Conservation (phyloP, 2,329 filamentous ascomycete species). For the Davidsoniella eucalypti region DNA sequence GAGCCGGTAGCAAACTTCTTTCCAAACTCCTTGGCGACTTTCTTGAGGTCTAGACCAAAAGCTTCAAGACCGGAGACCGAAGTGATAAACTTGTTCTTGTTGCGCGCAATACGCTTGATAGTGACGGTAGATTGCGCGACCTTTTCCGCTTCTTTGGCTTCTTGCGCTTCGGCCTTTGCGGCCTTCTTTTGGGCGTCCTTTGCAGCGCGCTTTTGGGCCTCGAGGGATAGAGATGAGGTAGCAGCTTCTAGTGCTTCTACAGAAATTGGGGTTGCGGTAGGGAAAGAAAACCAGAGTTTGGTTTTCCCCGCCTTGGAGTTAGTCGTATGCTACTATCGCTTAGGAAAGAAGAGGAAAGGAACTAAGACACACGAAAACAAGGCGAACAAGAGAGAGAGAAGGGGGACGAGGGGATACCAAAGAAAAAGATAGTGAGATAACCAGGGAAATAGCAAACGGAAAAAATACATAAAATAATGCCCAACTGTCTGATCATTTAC, state of each 20-base stretch:
- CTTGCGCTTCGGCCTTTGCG: slow-evolving; percentile 76
- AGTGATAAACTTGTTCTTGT: slow-evolving; percentile 95
- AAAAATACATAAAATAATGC: too few relatives aligned
- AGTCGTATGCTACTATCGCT: too few relatives aligned
- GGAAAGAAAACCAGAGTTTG: not conserved
- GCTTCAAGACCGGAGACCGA: slow-evolving; percentile 80
- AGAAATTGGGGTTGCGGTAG: not conserved
- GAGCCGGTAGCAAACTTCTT: slow-evolving; percentile 97
- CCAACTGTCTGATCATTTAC: too few relatives aligned
- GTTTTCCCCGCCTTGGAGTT: too few relatives aligned
- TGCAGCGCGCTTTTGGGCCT: slow-evolving; percentile 83
- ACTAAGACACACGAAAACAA: not conserved
- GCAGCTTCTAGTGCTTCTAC: slow-evolving; percentile 68
- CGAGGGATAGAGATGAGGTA: slow-evolving; percentile 70
- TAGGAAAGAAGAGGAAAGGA: too few relatives aligned
- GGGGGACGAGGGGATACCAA: not conserved
- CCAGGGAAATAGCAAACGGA: too few relatives aligned
- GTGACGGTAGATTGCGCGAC: slow-evolving; percentile 68
- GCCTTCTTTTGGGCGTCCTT: slow-evolving; percentile 97
- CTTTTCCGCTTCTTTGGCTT: slow-evolving; percentile 67
- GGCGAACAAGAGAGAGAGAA: not conserved
- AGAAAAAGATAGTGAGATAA: too few relatives aligned
- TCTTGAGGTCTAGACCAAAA: slow-evolving; percentile 86
- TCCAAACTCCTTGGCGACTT: slow-evolving; percentile 82
- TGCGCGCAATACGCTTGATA: slow-evolving; percentile 95